Conservation (phyloP, 108 stramenopile genomes). For the Bacterosira constricta region DNA sequence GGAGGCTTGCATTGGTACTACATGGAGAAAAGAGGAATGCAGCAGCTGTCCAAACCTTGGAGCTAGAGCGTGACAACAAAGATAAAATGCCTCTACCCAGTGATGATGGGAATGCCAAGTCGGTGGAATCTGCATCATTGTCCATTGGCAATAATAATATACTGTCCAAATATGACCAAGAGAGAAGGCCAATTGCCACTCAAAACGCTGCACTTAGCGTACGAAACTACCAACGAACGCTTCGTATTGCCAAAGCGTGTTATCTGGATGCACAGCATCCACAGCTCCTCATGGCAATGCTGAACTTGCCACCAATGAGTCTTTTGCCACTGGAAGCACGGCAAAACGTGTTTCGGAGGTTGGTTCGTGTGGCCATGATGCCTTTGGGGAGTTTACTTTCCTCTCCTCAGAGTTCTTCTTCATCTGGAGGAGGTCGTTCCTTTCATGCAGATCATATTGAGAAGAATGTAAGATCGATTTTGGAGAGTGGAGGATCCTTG, state of each 20-base stretch:
- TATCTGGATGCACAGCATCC: constrained; percentile 82
- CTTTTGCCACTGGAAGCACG: constrained; percentile 55
- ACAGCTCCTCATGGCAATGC: constrained; percentile 46
- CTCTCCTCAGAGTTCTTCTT: background rate
- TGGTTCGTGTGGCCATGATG: constrained; percentile 62
- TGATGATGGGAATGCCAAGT: no score
- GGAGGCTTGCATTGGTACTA: constrained; percentile 70
- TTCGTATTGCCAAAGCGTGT: constrained; percentile 73
- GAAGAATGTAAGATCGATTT: constrained; percentile 57
- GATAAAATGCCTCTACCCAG: no score
- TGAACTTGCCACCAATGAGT: constrained; percentile 46
- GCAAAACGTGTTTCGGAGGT: constrained; percentile 58
- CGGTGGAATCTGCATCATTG: background rate
- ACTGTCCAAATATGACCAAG: constrained; percentile 66
- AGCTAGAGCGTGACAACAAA: background rate
- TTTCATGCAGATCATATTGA: constrained; percentile 55
- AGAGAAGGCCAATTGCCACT: constrained; percentile 80
- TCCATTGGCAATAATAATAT: background rate
- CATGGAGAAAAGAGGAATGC: background rate
- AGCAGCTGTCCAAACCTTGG: background rate
- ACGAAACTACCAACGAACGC: constrained; percentile 84
- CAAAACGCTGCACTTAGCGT: constrained; percentile 89
- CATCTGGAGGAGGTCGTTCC: background rate
- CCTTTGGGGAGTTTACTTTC: constrained; percentile 57
- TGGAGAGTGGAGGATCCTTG: constrained; percentile 68